These are phyloP conservation scores for Vishniacozyma victoriae DNA, from an alignment of 768 basidiomycete genomes.

Conservation along the genomic window DNA sequence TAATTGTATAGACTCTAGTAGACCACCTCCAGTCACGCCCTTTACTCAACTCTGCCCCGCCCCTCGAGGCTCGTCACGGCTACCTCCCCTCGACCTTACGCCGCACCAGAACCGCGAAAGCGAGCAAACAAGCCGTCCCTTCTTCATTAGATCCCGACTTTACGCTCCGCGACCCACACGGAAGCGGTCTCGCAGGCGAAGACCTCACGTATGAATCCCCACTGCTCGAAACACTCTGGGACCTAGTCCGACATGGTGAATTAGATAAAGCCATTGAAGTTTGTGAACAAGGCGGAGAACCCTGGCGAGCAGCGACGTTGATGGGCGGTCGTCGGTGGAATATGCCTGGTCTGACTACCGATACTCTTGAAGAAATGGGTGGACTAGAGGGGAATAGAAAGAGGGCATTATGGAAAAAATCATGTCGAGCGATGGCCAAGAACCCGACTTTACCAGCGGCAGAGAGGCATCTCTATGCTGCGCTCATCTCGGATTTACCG, in stretches of 20 bases:
- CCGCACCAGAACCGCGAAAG: conserved; percentile 15
- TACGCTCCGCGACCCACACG: conserved; percentile 36
- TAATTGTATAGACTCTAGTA: conserved; percentile 20
- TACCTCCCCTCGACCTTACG: conserved; percentile 37
- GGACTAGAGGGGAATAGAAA: conserved; percentile 61
- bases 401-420: conserved; percentile 78
- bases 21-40: conserved; percentile 39
- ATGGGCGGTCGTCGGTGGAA: conserved; percentile 67
- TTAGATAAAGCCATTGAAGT: conserved; percentile 76
- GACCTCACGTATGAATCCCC: conserved; percentile 73
- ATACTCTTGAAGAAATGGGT: conserved; percentile 1
- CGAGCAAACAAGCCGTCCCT: conserved; percentile 1
- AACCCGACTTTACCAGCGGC: conserved; percentile 60
- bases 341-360: conserved; percentile 36
- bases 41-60: conserved; percentile 24
- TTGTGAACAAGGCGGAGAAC: conserved; percentile 74
- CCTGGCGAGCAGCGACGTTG: conserved; percentile 86
- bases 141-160: conserved; percentile 40
- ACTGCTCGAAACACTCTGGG: conserved; percentile 69
- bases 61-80: conserved; percentile 38
- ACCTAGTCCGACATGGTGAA: conserved; percentile 75
- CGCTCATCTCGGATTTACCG: conserved; percentile 65
- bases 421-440: conserved; percentile 70
- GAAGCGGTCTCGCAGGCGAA: conserved; percentile 34
- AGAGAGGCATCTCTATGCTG: conserved; percentile 82